Base-by-base conservation (phyloP, 2,329 filamentous ascomycete species). In the Ophiocordyceps camponoti-saundersi region DNA sequence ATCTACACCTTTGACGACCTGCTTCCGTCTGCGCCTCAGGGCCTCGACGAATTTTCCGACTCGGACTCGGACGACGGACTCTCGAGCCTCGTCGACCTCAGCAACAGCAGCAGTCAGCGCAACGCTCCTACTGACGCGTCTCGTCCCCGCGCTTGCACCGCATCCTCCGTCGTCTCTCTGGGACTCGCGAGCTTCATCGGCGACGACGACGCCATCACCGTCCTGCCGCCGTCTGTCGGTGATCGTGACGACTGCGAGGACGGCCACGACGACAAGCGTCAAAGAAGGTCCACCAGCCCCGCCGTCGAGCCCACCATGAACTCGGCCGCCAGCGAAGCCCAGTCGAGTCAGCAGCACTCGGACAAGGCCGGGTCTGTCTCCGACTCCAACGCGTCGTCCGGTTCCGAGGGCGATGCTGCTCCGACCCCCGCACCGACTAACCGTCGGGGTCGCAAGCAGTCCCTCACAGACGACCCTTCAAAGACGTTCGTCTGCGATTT, bases 401-500 rank as follows among this genome's bases (percentile, higher is more conserved):
- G 54, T 60, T 75, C 62, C 57, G 74, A 65, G 59, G 65, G 55
- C 55, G 63, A 54, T 60, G 65, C 60, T 66, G 55, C 61, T 48
- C 55, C 64, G 53, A 42, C 66, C 1, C 68, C 73, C 3, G 68
- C 71, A 10, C 82, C 83, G 11, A 77, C 84, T 55, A 94, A 86
- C 66, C 89, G 92, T 53, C 89, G 92, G 49, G 92, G 92, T 50
- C 89, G 92, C 66, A 98, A 98, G 80, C 92, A 98, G 70, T 96
- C 92, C 1, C 68, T 96, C 56, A 96, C 92, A 6, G 92, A 96
- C 60, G 92, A 98, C 59, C 92, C 92, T 1, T 93, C 87, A 59
- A 98, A 98, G 80, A 95, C 89, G 0, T 98, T 96, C 53, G 86
- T 95, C 50, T 98, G 92, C 70, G 88, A 89, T 48, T 77, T 95